Base-by-base conservation (phyloP, 2,329 filamentous ascomycete genomes). In the Diaporthe capsici region DNA sequence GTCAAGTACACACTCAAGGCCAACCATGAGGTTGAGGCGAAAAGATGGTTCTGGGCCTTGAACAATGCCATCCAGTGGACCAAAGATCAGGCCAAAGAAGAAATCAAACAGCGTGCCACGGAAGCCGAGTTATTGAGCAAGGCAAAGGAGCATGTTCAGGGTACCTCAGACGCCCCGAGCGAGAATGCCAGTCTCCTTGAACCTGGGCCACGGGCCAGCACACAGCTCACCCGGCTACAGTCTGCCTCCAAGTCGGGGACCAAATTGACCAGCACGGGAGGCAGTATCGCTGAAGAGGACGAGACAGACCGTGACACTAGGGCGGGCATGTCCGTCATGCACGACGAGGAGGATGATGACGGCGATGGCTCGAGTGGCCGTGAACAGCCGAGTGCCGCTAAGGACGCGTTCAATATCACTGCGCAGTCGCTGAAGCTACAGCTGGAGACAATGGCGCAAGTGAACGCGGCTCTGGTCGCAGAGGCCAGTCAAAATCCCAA, bases 51-150 rank as follows among this genome's bases (percentile, higher is more conserved):
- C 84, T 99, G 97, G 97, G 95, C 97, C 0, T 88, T 99, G 78
- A 99, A 99, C 86, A 99, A 99, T 83, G 96, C 97, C 8, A 99
- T 99, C 68, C 97, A 98, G 83, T 98, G 95, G 94, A 93, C 95
- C 78, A 99, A 99, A 84, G 97, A 99, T 81, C 97, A 98, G 85
- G 96, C 95, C 10, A 96, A 94, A 79, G 95, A 98, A 83, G 96
- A 98, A 80, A 93, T 96, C 81, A 92, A 89, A 79, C 92, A 95
- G 76, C 92, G 92, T 47, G 92, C 92, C 10, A 92, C 92, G 74
- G 94, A 93, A 80, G 93, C 93, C 8, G 95, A 97, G 83, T 89
- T 93, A 49, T 85, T 98, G 71, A 91, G 91, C 78, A 93, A 96
- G 81, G 95, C 94, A 72, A 92, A 93, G 22, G 94, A 97, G 77